These are phyloP conservation scores for Candida ovalis DNA, from an alignment of 805 yeast genomes.

Conservation along the genomic window DNA sequence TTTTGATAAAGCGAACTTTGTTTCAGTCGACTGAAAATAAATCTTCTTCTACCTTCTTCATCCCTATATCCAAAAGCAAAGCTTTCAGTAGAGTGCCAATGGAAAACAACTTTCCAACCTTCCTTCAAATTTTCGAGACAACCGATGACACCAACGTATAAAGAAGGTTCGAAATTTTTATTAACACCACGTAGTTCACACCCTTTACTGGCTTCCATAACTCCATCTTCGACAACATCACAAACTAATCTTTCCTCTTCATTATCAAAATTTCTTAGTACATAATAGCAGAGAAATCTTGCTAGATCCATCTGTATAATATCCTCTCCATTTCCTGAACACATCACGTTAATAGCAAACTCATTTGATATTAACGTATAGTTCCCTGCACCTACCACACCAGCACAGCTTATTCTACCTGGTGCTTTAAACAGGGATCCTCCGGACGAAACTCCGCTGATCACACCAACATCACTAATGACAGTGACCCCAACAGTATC, in stretches of 20 bases:
- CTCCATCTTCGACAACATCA: slow-evolving; percentile 17
- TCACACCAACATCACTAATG: slow-evolving; percentile 9
- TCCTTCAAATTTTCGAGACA: slow-evolving; percentile 10
- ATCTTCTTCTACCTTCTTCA: not conserved
- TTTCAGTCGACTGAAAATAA: slow-evolving; percentile 10
- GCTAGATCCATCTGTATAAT: slow-evolving; percentile 43
- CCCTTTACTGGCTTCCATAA: slow-evolving; percentile 5
- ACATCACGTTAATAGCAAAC: slow-evolving; percentile 28
- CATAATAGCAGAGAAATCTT: slow-evolving; percentile 22
- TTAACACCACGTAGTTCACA: slow-evolving; percentile 21
- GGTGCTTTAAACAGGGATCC: slow-evolving; percentile 48
- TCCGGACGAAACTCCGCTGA: slow-evolving; percentile 45
- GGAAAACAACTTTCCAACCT: slow-evolving; percentile 11
- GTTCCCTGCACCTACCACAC: slow-evolving; percentile 43
- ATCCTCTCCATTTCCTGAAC: slow-evolving; percentile 59
- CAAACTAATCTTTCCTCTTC: slow-evolving; percentile 10
- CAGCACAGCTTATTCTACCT: slow-evolving; percentile 55
- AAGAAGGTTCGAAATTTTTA: slow-evolving; percentile 1
- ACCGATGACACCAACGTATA: slow-evolving; percentile 28
- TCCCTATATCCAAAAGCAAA: slow-evolving; percentile 19
- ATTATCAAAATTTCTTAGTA: slow-evolving; percentile 6
- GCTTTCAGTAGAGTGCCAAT: slow-evolving; percentile 27
- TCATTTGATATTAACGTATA: slow-evolving; percentile 18
- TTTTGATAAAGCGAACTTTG: slow-evolving; percentile 8
- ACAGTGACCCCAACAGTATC: slow-evolving; percentile 47